A percentile compares a stretch with the other conserved stretches of the same genome.
These are phyloP conservation scores for Schizothecium vesticola DNA, from an alignment of 495 filamentous ascomycete species.

Conservation along the genomic window DNA sequence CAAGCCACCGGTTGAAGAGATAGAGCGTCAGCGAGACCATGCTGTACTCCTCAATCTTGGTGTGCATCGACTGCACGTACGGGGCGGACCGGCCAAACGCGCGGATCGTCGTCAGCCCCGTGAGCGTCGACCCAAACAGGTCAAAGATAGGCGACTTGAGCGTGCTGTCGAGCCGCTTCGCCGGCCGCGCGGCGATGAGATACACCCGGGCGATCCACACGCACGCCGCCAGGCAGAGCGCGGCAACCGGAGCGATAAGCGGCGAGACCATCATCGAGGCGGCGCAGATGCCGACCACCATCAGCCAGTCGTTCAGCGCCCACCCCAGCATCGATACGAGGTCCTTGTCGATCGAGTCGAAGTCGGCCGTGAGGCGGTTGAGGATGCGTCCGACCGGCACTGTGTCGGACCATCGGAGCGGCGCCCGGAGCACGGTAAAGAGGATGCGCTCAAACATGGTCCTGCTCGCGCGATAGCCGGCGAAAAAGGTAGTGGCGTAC, in stretches of 20 bases:
- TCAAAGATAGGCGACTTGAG: conserved; percentile 68
- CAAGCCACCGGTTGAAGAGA: conserved; percentile 65
- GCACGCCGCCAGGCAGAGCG: conserved; percentile 46
- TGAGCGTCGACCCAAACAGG: conserved; percentile 58
- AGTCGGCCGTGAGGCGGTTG: conserved; percentile 71
- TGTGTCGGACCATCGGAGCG: conserved; percentile 68
- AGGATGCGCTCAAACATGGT: conserved; percentile 55
- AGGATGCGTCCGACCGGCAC: conserved; percentile 66
- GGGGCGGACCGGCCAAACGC: conserved; percentile 55
- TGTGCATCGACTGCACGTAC: conserved; percentile 57
- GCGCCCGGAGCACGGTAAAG: conserved; percentile 58
- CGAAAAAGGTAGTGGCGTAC: conserved; percentile 47
- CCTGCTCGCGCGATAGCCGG: conserved; percentile 53
- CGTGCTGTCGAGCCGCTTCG: conserved; percentile 65
- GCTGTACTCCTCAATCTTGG: conserved; percentile 54
- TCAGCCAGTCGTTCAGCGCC: conserved; percentile 42
- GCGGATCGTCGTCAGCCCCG: conserved; percentile 64
- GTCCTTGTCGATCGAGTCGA: conserved; percentile 57
- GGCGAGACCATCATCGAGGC: conserved; percentile 56
- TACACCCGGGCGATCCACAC: conserved; percentile 50
- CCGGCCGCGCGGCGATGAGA: conserved; percentile 60
- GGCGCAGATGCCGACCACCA: conserved; percentile 49
- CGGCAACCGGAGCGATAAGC: conserved; percentile 47
- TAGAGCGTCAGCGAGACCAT: conserved; percentile 55
- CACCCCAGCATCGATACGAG: conserved; percentile 51